Conservation (phyloP, 768 basidiomycete species). For the Wakefieldia striispora region DNA sequence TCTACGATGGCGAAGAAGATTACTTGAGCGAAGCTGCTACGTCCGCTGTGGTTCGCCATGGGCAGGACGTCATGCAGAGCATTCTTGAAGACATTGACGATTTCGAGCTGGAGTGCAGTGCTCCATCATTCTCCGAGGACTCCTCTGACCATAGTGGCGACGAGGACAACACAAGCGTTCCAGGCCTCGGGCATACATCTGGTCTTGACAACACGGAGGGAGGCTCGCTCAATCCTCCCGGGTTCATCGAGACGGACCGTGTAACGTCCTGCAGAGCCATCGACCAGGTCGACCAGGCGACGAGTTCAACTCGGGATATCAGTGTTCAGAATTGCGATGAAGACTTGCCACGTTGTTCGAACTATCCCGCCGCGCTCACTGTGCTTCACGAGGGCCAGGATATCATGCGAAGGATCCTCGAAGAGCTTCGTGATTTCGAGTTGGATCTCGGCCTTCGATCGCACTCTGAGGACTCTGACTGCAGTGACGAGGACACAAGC, state of each 20-base stretch:
- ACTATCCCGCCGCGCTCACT: not conserved
- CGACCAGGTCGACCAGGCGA: not conserved
- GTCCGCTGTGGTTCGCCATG: not conserved
- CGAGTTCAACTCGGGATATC: not conserved
- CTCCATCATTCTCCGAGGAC: slow-evolving; percentile 4
- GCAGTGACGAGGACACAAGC: not conserved
- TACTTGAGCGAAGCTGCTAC: not conserved
- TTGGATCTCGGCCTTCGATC: slow-evolving; percentile 1
- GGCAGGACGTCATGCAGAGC: slow-evolving; percentile 4
- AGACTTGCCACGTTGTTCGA: not conserved
- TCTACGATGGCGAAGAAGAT: too few species aligned
- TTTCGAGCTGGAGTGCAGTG: not conserved
- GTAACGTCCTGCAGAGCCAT: too few species aligned
- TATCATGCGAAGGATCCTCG: slow-evolving; percentile 11
- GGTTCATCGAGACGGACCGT: too few species aligned
- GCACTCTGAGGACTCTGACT: slow-evolving; percentile 1
- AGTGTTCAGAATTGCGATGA: not conserved
- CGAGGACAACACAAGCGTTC: not conserved
- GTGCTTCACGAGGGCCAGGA: not conserved
- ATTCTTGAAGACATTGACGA: slow-evolving; percentile 12
- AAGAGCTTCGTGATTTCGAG: slow-evolving; percentile 8
- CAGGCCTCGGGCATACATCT: too few species aligned
- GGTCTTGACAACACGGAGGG: not conserved
- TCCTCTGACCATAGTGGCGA: not conserved
- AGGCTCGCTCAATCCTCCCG: not conserved